Base-by-base conservation (phyloP, 805 yeast species). In the Maudiozyma barnettii region DNA sequence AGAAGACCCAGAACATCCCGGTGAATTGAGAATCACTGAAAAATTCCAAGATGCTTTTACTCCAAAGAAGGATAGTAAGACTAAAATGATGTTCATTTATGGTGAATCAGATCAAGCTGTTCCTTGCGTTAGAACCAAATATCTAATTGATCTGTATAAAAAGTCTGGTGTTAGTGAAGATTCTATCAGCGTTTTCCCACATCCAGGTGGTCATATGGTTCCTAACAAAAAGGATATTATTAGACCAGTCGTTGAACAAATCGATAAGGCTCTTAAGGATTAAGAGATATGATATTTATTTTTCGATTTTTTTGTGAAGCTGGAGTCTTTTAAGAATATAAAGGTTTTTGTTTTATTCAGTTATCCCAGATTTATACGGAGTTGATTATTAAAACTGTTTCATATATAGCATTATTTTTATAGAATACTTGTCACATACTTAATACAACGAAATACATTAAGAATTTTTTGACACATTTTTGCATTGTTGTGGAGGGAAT, bases 141-240 rank as follows among this genome's bases (percentile, higher is more conserved):
- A 73, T 21, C 69, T 93, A 39, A 78, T 75, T 48, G 74, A 76
- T 16, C 65, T 74, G 36, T 77, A 82, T 45, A 46, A 54, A 20
- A 48, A 51, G 3, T 57, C 59, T 10, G 50, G 45, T 29, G 41
- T 44, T 4, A 40, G 76, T 45, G 74, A 67, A 19, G 67, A 63
- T 10, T 60, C 65, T 21, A 68, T 84, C 5, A 71, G 66, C 4
- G 58, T 69, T 13, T 68, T 83, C 49, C 82, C 77, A 53, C 99
- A 91, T 59, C 97, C 97, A 9, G 98, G 99, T 51, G 97, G 98
- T 1, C 99, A 91, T 61, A 89, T 84, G 68, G 96, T 91, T 42
- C 99, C 98, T 26, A 88, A 87, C 66, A 82, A 89, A 44, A 85
- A 84, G 64, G 77, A 74, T 47, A 64, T 71, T 56, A 57, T 70